Conservation (phyloP, 257 asterid genomes). For the Primulina huaijiensis region DNA sequence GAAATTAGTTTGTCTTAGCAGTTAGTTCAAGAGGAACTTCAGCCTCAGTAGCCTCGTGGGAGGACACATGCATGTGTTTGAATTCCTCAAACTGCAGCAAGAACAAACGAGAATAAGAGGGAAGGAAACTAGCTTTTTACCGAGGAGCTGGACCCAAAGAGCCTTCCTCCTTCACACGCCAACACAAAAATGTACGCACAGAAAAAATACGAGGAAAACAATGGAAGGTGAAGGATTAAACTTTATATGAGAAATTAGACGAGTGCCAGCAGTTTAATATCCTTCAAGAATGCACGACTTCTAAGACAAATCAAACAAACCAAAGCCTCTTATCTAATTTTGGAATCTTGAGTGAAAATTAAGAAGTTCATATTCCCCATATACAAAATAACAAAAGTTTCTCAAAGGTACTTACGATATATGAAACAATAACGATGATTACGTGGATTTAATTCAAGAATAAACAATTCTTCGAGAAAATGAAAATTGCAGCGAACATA, state of each 20-base stretch:
- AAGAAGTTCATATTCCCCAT: neutral
- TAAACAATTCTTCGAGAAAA: neutral
- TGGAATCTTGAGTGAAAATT: neutral
- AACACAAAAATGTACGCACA: neutral
- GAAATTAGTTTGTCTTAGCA: conserved; percentile 18
- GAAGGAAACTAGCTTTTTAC: neutral
- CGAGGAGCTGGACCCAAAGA: conserved; percentile 1
- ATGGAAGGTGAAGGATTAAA: neutral
- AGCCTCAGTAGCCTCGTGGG: conserved; percentile 32
- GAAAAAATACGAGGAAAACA: no score
- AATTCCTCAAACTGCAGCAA: conserved; percentile 62
- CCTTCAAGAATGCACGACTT: neutral
- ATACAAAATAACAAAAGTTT: neutral
- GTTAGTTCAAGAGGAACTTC: conserved; percentile 29
- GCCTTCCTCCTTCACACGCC: neutral
- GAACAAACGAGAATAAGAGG: conserved; percentile 8
- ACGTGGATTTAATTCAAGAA: neutral
- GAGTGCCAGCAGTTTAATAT: neutral
- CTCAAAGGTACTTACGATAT: neutral
- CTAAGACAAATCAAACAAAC: neutral
- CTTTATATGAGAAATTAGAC: neutral
- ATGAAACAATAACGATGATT: neutral
- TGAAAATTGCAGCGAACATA: neutral
- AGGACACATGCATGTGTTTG: conserved; percentile 40
- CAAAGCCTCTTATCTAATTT: neutral